Base-by-base conservation (phyloP, 1,284 basidiomycete species). In the Peniophora sp. region DNA sequence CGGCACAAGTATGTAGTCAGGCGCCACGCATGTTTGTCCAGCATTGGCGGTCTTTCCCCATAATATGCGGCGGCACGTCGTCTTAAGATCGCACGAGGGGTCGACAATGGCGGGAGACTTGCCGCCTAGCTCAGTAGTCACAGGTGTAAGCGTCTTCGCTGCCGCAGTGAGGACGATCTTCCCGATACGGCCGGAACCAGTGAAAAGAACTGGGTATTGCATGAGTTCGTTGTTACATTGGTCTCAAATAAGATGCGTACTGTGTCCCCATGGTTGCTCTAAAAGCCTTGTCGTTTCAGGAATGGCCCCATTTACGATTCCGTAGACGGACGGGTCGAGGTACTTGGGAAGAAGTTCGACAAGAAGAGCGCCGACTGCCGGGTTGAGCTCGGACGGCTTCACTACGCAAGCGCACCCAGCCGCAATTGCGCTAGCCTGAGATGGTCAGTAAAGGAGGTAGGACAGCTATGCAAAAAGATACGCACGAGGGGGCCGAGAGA, bases 21-120 rank as follows among this genome's bases (percentile, higher is more conserved):
- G 89, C 3, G 85, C 79, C 44, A 75, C 70, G 65, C 69, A 71
- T 11, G 68, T 68, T 57, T 59, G 87, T 1, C 86, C 86, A 3
- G 74, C 75, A 59, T 88, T 89, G 51, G 76, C 69, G 16, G 77
- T 66, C 66, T 91, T 92, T 51, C 89, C 89, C 80, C 86, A 89
- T 34, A 92, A 66, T 45, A 89, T 72, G 12, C 85, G 76, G 39
- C 71, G 72, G 2, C 80, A 79, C 0, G 79, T 72, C 3, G 70
- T 65, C 50, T 74, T 68, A 51, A 85, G 62, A 59, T 86, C 78
- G 53, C 74, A 74, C 50, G 70, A 74, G 1, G 83, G 71, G 60
- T 91, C 83, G 48, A 93, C 69, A 58, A 92, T 77, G 20, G 84
- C 85, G 10, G 91, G 91, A 14, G 81, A 88, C 68, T 93, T 93